phyloP scores from a whole-genome alignment of 805 yeast species.

The Candida bentonensis region DNA sequence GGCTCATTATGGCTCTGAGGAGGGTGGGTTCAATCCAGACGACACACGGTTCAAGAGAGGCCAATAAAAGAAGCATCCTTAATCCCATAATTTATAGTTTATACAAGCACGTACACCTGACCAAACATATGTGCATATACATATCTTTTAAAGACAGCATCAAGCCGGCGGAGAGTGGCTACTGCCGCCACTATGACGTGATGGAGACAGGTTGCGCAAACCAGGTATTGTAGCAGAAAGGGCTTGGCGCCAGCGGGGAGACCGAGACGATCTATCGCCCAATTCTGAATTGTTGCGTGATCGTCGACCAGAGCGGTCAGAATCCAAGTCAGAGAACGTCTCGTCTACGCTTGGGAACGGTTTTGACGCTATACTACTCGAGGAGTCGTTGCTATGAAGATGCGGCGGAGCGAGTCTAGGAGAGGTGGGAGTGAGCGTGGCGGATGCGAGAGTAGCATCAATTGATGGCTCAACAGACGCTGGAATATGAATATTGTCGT shows the following conservation, averaged over 20 bases:
- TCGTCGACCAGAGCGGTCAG: neutral
- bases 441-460: neutral
- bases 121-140: no score
- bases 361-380: neutral
- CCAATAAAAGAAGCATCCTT: no score
- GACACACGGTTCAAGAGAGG: conserved; percentile 27
- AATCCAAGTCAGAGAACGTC: neutral
- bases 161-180: no score
- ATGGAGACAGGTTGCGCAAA: neutral
- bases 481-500: neutral
- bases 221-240: neutral
- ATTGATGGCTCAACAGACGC: neutral
- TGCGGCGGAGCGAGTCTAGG: neutral
- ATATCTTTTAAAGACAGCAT: no score
- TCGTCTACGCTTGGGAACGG: neutral
- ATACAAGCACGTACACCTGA: neutral
- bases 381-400: conserved; percentile 1
- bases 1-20: conserved; percentile 79
- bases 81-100: neutral
- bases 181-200: no score
- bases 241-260: neutral
- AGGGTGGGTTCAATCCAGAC: conserved; percentile 82
- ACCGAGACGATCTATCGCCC: neutral
- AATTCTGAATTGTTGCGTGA: neutral
- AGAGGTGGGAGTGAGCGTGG: neutral